Percentiles rank a stretch among this genome's conserved stretches.
Evolutionary conservation across 805 yeast species (phyloP).

Genomic region (Ogataea trehaloabstinens): DNA sequence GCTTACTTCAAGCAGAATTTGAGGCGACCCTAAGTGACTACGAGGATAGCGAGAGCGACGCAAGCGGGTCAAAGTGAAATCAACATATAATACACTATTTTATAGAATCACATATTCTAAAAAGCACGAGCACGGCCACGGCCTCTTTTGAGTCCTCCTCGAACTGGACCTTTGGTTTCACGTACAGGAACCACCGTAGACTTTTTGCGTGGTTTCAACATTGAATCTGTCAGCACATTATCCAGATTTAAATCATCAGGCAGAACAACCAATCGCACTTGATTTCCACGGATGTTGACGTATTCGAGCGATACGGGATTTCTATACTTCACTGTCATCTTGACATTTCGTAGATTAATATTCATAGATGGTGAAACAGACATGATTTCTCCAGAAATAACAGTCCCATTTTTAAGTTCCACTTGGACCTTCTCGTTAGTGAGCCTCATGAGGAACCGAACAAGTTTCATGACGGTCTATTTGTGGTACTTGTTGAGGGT

Average conservation of each 20-base stretch:
- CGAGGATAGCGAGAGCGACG: conserved; percentile 5
- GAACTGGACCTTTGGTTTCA: conserved; percentile 21
- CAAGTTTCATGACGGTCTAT: conserved; percentile 52
- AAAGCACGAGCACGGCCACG: conserved; percentile 33
- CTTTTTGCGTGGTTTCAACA: conserved; percentile 39
- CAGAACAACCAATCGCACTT: conserved; percentile 74
- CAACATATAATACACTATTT: not conserved
- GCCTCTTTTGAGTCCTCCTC: conserved; percentile 27
- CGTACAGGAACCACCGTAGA: conserved; percentile 40
- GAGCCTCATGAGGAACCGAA: conserved; percentile 78
- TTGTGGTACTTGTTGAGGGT: no score
- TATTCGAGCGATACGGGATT: conserved; percentile 70
- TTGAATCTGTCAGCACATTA: conserved; percentile 52
- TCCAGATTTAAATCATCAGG: conserved; percentile 86
- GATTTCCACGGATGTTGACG: conserved; percentile 86
- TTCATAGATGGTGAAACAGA: conserved; percentile 92
- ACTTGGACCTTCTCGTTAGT: conserved; percentile 84
- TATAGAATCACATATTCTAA: conserved; percentile 7
- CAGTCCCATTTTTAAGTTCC: conserved; percentile 88
- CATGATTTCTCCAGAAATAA: conserved; percentile 78
- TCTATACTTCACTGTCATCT: conserved; percentile 69
- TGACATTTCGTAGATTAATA: conserved; percentile 74
- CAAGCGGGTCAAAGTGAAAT: not conserved
- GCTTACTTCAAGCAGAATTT: conserved; percentile 34
- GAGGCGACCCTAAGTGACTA: conserved; percentile 27